A percentile compares a stretch with the other conserved stretches of the same genome.
phyloP scores from a whole-genome alignment of 2,329 filamentous ascomycete genomes.

The Myriangium duriaei region DNA sequence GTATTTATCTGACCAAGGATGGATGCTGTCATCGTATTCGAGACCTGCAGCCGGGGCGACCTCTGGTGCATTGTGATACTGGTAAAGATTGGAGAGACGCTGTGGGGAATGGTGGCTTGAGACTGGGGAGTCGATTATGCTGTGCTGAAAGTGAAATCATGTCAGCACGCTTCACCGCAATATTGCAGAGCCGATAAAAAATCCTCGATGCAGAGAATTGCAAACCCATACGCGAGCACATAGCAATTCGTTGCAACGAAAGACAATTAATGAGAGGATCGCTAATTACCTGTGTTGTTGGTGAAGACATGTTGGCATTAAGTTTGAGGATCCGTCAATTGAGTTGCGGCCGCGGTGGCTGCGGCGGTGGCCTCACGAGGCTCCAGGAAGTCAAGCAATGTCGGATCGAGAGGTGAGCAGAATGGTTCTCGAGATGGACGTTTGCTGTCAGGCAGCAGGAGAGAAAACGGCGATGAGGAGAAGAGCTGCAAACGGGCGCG shows the following conservation, averaged over 20 bases:
- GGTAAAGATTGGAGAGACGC: slow-evolving; percentile 24
- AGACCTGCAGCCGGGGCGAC: slow-evolving; percentile 27
- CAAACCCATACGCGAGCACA: no score
- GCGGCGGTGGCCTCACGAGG: not conserved
- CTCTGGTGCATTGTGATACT: slow-evolving; percentile 28
- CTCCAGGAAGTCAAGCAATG: not conserved
- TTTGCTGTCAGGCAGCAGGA: not conserved
- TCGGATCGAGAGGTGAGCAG: not conserved
- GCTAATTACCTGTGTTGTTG: not conserved
- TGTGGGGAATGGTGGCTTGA: not conserved
- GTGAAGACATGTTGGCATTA: not conserved
- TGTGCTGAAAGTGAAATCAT: slow-evolving; percentile 6
- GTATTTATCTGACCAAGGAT: slow-evolving; percentile 26
- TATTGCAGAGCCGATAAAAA: no score
- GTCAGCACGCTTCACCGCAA: not conserved
- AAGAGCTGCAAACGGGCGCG: not conserved
- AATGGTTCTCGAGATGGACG: not conserved
- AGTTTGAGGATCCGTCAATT: not conserved
- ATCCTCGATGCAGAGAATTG: not conserved
- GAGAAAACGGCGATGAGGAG: not conserved
- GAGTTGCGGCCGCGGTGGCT: not conserved
- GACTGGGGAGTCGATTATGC: slow-evolving; percentile 12
- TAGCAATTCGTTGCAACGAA: no score
- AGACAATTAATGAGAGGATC: not conserved
- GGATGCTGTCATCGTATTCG: slow-evolving; percentile 26